Base-by-base conservation (phyloP, 495 filamentous ascomycete species). In the Penicillium cosmopolitanum region DNA sequence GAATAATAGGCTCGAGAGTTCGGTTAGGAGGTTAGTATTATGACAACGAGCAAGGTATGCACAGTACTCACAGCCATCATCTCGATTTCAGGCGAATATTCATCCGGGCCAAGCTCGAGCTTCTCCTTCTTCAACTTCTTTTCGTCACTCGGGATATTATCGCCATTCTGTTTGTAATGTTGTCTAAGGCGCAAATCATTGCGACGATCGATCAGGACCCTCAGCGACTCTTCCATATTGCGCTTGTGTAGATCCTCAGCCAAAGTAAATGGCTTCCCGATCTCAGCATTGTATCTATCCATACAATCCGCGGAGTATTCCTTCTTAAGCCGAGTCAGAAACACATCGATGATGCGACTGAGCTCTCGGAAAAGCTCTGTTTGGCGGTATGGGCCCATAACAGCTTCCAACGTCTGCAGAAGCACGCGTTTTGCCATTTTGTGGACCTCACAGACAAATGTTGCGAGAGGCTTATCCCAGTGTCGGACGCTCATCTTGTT, bases 1-100 rank as follows among this genome's bases (percentile, higher is more conserved):
- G 82, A 73, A 51, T 88, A 88, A 56, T 86, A 87, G 0, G 73
- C 81, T 6, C 75, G 66, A 0, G 80, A 68, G 16, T 63, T 72
- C 80, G 82, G 46, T 48, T 31, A 9, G 42, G 18, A 1, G 28
- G 21, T 64, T 55, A 61, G 50, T 16, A 47, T 21, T 11, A 25
- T 19, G 42, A 16, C 5, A 9, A 5, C 16, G 7, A 23, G 5
- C 19, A 25, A 40, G 8, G 21, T 28, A 28, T 13, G 19, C 6
- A 44, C 15, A 5, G 0, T 5, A 66, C 80, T 63, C 67, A 83
- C 80, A 1, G 81, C 77, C 68, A 88, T 80, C 60, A 82, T 80
- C 1, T 76, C 66, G 0, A 88, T 54, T 40, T 85, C 82, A 4
- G 74, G 66, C 0, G 47, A 25, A 46, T 74, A 85, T 0, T 56